Evolutionary conservation across 2,329 filamentous ascomycete genomes (phyloP).

Genomic region (Amylocarpus encephaloides): DNA sequence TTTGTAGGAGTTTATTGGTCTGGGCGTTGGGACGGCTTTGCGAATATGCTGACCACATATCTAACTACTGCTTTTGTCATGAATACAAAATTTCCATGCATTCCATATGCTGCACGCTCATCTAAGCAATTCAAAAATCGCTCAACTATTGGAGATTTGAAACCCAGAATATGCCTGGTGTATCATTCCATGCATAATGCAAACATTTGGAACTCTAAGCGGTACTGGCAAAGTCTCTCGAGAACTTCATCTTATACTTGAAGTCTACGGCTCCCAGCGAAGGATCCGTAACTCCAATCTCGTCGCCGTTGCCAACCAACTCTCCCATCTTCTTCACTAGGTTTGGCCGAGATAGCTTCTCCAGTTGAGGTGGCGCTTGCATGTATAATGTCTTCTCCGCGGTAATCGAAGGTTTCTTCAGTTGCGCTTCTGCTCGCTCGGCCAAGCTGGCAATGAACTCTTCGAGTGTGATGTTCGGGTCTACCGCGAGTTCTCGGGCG

Average conservation of each 20-base stretch:
- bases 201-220: too few relatives aligned
- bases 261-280: constrained; percentile 55
- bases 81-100: constrained; percentile 7
- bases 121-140: not conserved
- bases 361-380: constrained; percentile 72
- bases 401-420: constrained; percentile 87
- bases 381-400: constrained; percentile 86
- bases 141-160: not conserved
- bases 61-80: constrained; percentile 12
- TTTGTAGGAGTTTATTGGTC: constrained; percentile 28
- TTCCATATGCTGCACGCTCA: constrained; percentile 8
- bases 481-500: constrained; percentile 67
- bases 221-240: constrained; percentile 7
- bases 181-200: too few relatives aligned
- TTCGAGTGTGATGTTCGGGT: constrained; percentile 65
- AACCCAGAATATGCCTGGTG: not conserved
- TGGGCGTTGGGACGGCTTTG: constrained; percentile 25
- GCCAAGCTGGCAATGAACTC: constrained; percentile 83
- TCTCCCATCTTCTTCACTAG: constrained; percentile 71
- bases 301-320: constrained; percentile 73
- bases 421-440: constrained; percentile 77
- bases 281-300: constrained; percentile 89
- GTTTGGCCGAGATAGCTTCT: constrained; percentile 79
- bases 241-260: constrained; percentile 29
- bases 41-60: not conserved